These are phyloP conservation scores for Leishmania martiniquensis DNA, from an alignment of 208 protist species.

Conservation along the genomic window DNA sequence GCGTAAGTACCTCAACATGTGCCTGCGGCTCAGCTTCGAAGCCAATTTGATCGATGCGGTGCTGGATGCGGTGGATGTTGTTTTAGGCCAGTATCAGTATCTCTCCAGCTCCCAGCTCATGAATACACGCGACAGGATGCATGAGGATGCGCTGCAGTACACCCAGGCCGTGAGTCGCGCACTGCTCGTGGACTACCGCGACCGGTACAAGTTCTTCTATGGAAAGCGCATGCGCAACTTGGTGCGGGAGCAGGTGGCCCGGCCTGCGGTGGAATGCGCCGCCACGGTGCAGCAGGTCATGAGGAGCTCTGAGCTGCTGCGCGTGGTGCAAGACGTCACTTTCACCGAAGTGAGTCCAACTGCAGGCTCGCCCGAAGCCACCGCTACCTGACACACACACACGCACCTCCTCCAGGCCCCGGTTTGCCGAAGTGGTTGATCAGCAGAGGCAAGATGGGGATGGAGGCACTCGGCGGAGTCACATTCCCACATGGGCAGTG, in stretches of 20 bases:
- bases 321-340: slow-evolving; percentile 31
- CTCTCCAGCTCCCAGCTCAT: slow-evolving; percentile 31
- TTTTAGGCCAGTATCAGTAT: slow-evolving; percentile 56
- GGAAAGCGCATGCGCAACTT: slow-evolving; percentile 60
- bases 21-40: slow-evolving; percentile 66
- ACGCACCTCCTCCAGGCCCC: too few species aligned
- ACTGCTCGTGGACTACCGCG: slow-evolving; percentile 49
- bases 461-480: not conserved
- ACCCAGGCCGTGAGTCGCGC: slow-evolving; percentile 47
- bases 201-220: slow-evolving; percentile 62
- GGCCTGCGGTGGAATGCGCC: slow-evolving; percentile 31
- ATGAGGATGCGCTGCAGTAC: slow-evolving; percentile 50
- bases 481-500: not conserved
- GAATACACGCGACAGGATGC: slow-evolving; percentile 30
- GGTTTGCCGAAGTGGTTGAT: not conserved
- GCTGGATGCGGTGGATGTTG: slow-evolving; percentile 70
- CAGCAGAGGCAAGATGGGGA: not conserved
- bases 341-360: slow-evolving; percentile 22
- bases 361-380: not conserved
- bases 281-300: slow-evolving; percentile 25
- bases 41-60: slow-evolving; percentile 61
- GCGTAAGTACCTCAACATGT: slow-evolving; percentile 64
- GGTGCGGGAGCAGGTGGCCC: slow-evolving; percentile 37
- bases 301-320: slow-evolving; percentile 27
- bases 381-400: not conserved